Evolutionary conservation across 2,329 filamentous ascomycete genomes (phyloP).

Genomic region (Daldinia eschscholtzii): DNA sequence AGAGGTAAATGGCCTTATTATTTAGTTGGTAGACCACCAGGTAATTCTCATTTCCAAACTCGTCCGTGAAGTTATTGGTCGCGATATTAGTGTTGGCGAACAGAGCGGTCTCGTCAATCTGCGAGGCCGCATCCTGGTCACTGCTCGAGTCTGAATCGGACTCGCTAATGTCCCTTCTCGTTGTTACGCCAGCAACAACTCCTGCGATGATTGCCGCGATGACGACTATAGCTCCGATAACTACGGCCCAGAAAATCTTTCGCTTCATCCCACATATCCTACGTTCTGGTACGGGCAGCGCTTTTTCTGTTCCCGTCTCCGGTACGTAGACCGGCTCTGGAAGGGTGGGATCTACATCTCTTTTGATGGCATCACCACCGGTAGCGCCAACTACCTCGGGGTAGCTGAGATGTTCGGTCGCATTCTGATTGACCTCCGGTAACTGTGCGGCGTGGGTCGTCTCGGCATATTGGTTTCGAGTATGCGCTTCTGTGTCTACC

Average conservation of each 20-base stretch:
- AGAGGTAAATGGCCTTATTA: conserved; percentile 47
- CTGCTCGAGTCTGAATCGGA: conserved; percentile 11
- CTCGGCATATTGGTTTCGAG: conserved; percentile 32
- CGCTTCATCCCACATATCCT: conserved; percentile 41
- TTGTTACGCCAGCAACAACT: conserved; percentile 36
- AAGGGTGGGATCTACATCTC: conserved; percentile 32
- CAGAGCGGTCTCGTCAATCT: conserved; percentile 21
- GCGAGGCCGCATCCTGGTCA: conserved; percentile 2
- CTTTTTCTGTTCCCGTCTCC: conserved; percentile 10
- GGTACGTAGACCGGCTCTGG: conserved; percentile 18
- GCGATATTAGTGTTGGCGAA: conserved; percentile 44
- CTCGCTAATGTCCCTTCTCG: conserved; percentile 4
- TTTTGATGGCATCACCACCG: conserved; percentile 13
- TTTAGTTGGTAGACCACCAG: conserved; percentile 49
- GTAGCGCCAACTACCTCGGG: conserved; percentile 30
- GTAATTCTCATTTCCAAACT: conserved; percentile 46
- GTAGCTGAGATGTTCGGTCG: conserved; percentile 28
- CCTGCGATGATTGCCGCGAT: conserved; percentile 34
- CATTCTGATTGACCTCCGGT: conserved; percentile 55
- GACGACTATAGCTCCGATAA: conserved; percentile 26
- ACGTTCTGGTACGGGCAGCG: conserved; percentile 11
- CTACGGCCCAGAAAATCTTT: conserved; percentile 35
- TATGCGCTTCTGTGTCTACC: conserved; percentile 36
- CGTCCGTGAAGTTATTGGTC: conserved; percentile 50
- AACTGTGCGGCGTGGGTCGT: conserved; percentile 37